Conservation (phyloP, 2,329 filamentous ascomycete genomes). For the Thelonectria blattea region DNA sequence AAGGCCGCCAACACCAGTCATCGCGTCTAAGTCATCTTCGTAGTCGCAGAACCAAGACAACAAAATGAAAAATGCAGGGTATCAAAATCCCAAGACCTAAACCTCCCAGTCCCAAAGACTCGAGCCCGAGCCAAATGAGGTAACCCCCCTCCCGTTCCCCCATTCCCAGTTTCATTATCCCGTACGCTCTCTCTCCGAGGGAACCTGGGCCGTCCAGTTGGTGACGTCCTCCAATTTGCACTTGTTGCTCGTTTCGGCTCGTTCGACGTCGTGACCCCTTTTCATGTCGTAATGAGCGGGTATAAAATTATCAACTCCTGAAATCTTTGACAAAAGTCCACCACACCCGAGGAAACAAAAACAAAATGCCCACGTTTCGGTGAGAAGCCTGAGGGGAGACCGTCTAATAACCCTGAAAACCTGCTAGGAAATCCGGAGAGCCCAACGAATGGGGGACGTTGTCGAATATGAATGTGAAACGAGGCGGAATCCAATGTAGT, state of each 20-base stretch:
- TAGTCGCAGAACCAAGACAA: conserved; percentile 9
- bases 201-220: conserved; percentile 4
- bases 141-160: conserved; percentile 9
- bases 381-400: conserved; percentile 9
- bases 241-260: conserved; percentile 7
- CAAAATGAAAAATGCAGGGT: conserved; percentile 30
- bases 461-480: conserved; percentile 5
- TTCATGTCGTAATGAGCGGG: conserved; percentile 33
- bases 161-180: conserved; percentile 11
- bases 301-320: conserved; percentile 36
- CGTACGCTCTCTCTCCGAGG: conserved; percentile 3
- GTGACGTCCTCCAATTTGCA: conserved; percentile 5
- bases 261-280: conserved; percentile 9
- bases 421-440: conserved; percentile 7
- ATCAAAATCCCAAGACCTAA: conserved; percentile 34
- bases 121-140: conserved; percentile 19
- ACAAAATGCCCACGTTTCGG: conserved; percentile 13
- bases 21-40: conserved; percentile 22
- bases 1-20: conserved; percentile 13
- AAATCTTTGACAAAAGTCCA: conserved; percentile 18
- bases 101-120: conserved; percentile 25
- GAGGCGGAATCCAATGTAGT: conserved; percentile 23
- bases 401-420: conserved; percentile 23
- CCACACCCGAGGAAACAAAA: conserved; percentile 9
- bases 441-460: conserved; percentile 13